Evolutionary conservation across 2,329 filamentous ascomycete species (phyloP).

Genomic region (Ascocoryne sarcoides): DNA sequence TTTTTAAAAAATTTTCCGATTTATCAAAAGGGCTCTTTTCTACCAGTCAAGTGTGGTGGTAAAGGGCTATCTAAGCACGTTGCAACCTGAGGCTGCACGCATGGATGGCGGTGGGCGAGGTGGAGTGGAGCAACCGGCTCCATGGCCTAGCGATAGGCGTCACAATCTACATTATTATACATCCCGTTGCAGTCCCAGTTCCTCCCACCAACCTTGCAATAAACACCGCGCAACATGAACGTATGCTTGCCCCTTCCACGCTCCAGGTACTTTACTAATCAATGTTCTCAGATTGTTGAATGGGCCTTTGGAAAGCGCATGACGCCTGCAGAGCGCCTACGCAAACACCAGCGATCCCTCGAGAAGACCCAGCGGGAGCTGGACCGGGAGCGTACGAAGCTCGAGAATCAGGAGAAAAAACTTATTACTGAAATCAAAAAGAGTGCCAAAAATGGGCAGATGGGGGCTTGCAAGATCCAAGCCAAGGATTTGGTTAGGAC

Average conservation of each 20-base stretch:
- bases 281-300: constrained; percentile 67
- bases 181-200: not conserved
- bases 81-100: not conserved
- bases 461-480: constrained; percentile 97
- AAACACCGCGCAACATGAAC: not conserved
- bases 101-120: too few species aligned
- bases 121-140: too few species aligned
- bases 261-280: not conserved
- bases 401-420: constrained; percentile 98
- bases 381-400: constrained; percentile 86
- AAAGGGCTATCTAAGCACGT: too few species aligned
- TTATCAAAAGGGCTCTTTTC: too few species aligned
- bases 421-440: constrained; percentile 94
- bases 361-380: constrained; percentile 97
- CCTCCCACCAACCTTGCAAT: too few species aligned
- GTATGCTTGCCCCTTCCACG: not conserved
- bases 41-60: too few species aligned
- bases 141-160: not conserved
- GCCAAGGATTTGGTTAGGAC: constrained; percentile 94
- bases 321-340: constrained; percentile 85
- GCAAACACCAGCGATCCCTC: constrained; percentile 91
- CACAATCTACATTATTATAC: not conserved
- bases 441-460: constrained; percentile 94
- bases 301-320: constrained; percentile 99
- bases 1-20: too few species aligned